These are phyloP conservation scores for Trichophyton benhamiae DNA, from an alignment of 2,329 filamentous ascomycete genomes.

Conservation along the genomic window DNA sequence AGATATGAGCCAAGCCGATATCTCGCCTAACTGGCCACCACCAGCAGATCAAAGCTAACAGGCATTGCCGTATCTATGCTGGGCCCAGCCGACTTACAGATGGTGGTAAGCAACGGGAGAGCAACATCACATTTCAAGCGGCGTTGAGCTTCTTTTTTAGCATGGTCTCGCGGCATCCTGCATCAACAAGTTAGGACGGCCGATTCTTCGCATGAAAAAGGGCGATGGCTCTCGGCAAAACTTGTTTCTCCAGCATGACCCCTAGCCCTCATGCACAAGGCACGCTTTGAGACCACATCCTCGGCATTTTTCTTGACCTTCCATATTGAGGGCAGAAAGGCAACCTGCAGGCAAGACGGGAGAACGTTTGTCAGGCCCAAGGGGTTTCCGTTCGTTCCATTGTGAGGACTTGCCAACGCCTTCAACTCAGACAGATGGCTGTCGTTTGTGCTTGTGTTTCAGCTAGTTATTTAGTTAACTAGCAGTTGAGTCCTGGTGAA, in stretches of 20 bases:
- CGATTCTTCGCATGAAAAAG: neutral
- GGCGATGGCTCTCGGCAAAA: neutral
- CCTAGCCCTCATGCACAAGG: neutral
- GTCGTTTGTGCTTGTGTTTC: neutral
- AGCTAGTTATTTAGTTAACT: neutral
- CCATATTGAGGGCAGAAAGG: neutral
- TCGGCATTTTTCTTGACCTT: neutral
- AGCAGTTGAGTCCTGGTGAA: neutral
- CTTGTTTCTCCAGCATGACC: neutral
- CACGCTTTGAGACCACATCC: neutral
- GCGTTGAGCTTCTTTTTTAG: slow-evolving; percentile 1
- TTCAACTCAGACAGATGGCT: neutral
- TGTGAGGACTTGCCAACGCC: no score
- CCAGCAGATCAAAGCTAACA: neutral
- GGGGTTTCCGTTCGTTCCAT: neutral
- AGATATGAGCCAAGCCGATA: neutral
- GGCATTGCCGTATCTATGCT: neutral
- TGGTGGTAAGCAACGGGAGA: neutral
- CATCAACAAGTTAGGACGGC: neutral
- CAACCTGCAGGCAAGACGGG: neutral
- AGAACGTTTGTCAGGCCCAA: neutral
- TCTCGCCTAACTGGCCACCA: neutral
- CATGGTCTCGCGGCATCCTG: neutral
- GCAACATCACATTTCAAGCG: neutral
- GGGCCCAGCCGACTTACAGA: neutral